Evolutionary conservation across 768 basidiomycete species (phyloP).

Genomic region (Gautieria morchelliformis): DNA sequence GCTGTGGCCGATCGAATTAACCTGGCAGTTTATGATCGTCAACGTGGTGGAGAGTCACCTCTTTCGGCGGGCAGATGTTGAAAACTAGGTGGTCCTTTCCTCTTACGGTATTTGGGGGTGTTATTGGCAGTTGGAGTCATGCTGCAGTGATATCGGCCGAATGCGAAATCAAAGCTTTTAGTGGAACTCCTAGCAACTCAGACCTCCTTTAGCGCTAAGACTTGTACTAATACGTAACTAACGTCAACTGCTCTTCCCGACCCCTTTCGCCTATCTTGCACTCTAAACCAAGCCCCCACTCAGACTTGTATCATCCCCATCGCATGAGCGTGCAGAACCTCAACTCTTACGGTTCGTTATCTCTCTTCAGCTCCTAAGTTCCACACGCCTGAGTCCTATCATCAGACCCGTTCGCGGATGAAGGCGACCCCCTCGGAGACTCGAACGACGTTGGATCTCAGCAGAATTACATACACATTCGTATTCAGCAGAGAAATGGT

Average conservation of each 20-base stretch:
- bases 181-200: background rate
- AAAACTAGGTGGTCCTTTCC: slow-evolving; percentile 62
- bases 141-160: background rate
- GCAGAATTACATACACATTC: slow-evolving; percentile 84
- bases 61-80: slow-evolving; percentile 52
- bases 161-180: background rate
- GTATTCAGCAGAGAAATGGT: slow-evolving; percentile 98
- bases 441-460: slow-evolving; percentile 71
- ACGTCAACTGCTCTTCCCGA: slow-evolving; percentile 13
- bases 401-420: slow-evolving; percentile 92
- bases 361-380: slow-evolving; percentile 11
- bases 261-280: slow-evolving; percentile 22
- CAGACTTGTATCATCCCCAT: slow-evolving; percentile 40
- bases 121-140: background rate
- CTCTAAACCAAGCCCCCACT: slow-evolving; percentile 28
- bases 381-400: background rate
- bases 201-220: background rate
- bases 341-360: slow-evolving; percentile 60
- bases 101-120: slow-evolving; percentile 23
- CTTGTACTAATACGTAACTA: slow-evolving; percentile 5
- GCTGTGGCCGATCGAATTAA: slow-evolving; percentile 33
- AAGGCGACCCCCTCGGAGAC: slow-evolving; percentile 72
- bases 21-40: slow-evolving; percentile 6
- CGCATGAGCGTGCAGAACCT: slow-evolving; percentile 96
- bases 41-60: slow-evolving; percentile 33